Percentiles rank a stretch among this genome's conserved stretches.
phyloP scores from a whole-genome alignment of 2,329 filamentous ascomycete genomes.

The Rhinocladiella mackenziei region DNA sequence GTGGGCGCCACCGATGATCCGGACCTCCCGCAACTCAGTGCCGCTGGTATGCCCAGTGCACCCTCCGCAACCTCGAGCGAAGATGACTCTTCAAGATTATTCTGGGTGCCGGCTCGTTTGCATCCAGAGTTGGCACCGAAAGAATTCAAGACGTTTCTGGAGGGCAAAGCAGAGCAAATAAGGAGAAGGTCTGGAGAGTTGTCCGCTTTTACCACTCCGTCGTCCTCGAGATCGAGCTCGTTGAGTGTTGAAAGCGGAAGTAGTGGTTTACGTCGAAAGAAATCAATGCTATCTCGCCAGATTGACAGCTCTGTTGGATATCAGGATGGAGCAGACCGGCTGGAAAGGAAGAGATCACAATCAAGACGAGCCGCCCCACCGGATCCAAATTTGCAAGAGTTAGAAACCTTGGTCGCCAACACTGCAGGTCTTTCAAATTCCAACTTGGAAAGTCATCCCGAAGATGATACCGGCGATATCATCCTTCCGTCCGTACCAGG shows the following conservation, averaged over 20 bases:
- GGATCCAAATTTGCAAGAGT: constrained; percentile 62
- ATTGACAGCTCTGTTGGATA: constrained; percentile 75
- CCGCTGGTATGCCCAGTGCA: constrained; percentile 41
- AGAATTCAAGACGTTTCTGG: constrained; percentile 94
- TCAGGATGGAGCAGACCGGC: constrained; percentile 74
- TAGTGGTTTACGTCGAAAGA: constrained; percentile 71
- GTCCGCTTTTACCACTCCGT: constrained; percentile 51
- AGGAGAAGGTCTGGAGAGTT: constrained; percentile 75
- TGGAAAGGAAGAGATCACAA: constrained; percentile 69
- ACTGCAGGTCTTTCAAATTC: constrained; percentile 54
- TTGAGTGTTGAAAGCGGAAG: constrained; percentile 34
- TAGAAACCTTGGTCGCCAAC: constrained; percentile 81
- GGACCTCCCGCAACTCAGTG: constrained; percentile 44
- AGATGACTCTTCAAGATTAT: constrained; percentile 78
- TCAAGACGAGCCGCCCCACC: constrained; percentile 49
- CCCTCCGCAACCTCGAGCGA: constrained; percentile 59
- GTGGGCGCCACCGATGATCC: constrained; percentile 63
- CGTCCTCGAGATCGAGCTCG: constrained; percentile 24
- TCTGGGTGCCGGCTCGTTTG: constrained; percentile 93
- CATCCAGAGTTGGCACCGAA: constrained; percentile 93
- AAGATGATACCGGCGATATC: constrained; percentile 59
- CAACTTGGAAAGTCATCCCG: constrained; percentile 42
- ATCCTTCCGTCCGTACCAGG: constrained; percentile 75
- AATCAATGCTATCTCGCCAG: constrained; percentile 91
- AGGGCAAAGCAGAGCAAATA: constrained; percentile 87